Percentiles rank a stretch among this genome's conserved stretches.
These are phyloP conservation scores for Dendrobium chrysotoxum DNA, from an alignment of 106 monocot species.

Conservation along the genomic window DNA sequence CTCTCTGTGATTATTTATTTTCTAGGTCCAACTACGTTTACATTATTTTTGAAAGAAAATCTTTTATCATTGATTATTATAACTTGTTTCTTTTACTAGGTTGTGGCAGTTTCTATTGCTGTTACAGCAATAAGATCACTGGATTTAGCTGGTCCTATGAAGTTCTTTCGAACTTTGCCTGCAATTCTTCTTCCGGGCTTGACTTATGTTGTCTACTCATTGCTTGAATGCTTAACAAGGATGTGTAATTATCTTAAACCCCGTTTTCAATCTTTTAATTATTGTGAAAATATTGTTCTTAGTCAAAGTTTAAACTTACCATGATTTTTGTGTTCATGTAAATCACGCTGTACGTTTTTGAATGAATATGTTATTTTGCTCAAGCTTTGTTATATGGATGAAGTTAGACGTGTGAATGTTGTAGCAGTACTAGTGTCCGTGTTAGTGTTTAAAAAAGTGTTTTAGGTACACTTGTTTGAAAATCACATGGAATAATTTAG, in stretches of 20 bases:
- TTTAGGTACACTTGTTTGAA: not conserved
- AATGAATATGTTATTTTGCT: not conserved
- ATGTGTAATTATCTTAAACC: conserved; percentile 55
- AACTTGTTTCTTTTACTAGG: conserved; percentile 26
- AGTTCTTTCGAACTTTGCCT: conserved; percentile 47
- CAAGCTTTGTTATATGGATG: not conserved
- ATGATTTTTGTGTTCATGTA: not conserved
- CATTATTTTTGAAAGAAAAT: not conserved
- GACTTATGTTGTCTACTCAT: conserved; percentile 41
- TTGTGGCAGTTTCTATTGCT: conserved; percentile 48
- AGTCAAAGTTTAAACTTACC: not conserved
- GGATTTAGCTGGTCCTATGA: conserved; percentile 49
- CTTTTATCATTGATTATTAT: not conserved
- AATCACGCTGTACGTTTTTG: not conserved
- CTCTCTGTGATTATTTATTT: not conserved
- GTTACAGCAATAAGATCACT: conserved; percentile 37
- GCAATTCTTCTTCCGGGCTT: conserved; percentile 55
- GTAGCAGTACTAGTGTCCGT: not conserved
- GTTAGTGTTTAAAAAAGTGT: not conserved
- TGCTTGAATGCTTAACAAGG: conserved; percentile 38
- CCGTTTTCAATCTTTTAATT: not conserved
- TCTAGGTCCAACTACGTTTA: not conserved
- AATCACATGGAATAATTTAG: not conserved
- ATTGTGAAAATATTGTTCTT: not conserved
- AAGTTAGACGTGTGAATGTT: not conserved